Evolutionary conservation across 768 basidiomycete species (phyloP), one percentile per base, ranked within the genome.

Genomic region (Termitomyces eurrhizus): DNA sequence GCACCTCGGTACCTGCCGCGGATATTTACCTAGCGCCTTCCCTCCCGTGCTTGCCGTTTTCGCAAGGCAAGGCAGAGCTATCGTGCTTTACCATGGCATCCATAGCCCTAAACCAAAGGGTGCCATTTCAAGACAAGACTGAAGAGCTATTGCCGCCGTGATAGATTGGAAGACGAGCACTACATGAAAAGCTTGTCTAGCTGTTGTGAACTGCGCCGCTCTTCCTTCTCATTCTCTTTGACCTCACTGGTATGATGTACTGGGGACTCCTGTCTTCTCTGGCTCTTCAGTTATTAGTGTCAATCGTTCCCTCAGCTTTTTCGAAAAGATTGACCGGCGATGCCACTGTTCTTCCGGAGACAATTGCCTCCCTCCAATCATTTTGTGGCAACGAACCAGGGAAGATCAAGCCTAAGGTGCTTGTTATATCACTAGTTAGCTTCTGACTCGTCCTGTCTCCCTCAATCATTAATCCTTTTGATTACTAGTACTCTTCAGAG

Each of bases 371-470:
- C 33, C 2, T 52, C 16, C 49, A 12, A 16, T 52, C 46, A 7
- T 36, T 16, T n/a, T 51, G 33, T 32, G n/a, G 3, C 5, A 21
- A n/a, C 24, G 12, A 21, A 21, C 2, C 45, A 12, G 26, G 36
- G 24, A 59, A 49, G 45, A 55, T 60, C 37, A 60, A 63, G 37
- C 62, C 58, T 2, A 63, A 57, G 36, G 62, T 63, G 29, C 49
- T 63, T 37, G 53, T 63, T 32, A 52, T 63, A 37, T 63, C 62
- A 11, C n/a, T 63, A 56, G 62, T 63, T 2, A 56, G 62, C 48
- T 7, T n/a, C 2, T 32, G 3, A 49, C 2, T 14, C 1, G 36
- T 55, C 33, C 42, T 21, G 42, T 44, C 9, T 11, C n/a, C 5
- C 24, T 9, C 35, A 44, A 8, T 21, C 32, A 12, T n/a, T 8